Evolutionary conservation across 2,329 filamentous ascomycete genomes (phyloP), one percentile per base, ranked within the genome.

Genomic region (Aureobasidium lini): DNA sequence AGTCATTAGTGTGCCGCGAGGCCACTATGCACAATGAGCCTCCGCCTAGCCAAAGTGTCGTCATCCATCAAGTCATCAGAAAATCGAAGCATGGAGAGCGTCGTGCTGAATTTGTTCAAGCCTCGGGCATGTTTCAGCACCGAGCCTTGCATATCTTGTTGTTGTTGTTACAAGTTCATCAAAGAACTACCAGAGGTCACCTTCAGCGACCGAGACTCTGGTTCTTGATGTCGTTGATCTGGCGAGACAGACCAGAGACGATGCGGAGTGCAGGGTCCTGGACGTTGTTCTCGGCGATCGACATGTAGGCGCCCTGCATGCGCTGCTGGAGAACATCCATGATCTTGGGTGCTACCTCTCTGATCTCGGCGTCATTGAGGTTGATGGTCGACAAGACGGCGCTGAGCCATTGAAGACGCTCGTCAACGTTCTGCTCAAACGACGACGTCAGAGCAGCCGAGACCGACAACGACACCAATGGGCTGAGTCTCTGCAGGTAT

Each of bases 361-460:
- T 73, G 59, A 84, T 78, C 48, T 85, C 82, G 13, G 63, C 53
- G 54, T 72, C 68, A 62, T 68, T 72, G 13, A 79, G 73, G 66
- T 85, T 76, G 56, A 86, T 78, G 52, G 75, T 77, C 62, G 73
- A 71, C 58, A 86, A 73, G 10, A 83, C 80, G 53, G 76, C 74
- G 52, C 80, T 76, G 29, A 86, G 75, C 84, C 84, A 87, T 23
- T 77, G 70, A 13, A 87, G 75, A 60, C 84, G 81, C 68, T 81
- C 75, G 36, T 72, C 66, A 29, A 81, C 68, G 62, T 83, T 79
- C 9, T 77, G 79, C 32, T 79, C 74, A 60, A 86, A 72, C 46
- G 77, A 77, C 3, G 79, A 77, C 2, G 82, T 84, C 29, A 86
- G 80, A n/a, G 84, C 83, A 23, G 83, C 82, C 56, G 81, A 81